Evolutionary conservation across 805 yeast species (phyloP), one percentile per base, ranked within the genome.

Genomic region (Teunomyces stri): DNA sequence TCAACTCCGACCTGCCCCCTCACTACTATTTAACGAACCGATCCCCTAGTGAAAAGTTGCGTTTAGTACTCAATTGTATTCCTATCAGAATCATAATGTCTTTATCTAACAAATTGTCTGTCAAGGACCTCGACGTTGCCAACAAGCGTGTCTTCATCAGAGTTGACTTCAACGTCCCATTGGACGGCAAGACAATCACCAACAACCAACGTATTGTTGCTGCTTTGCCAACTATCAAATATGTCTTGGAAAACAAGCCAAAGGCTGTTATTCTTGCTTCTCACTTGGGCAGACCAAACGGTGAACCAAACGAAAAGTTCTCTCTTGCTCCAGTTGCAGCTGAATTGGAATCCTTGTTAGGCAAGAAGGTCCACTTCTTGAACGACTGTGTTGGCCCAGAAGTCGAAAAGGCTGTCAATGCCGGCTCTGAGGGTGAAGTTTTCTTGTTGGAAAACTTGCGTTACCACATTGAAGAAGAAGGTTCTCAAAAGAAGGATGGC

Each of bases 181-280:
- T 94, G 62, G 98, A 94, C 68, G 98, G 97, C 61, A 82, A 81
- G 65, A 91, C 85, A 69, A 94, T 94, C 80, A 95, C 99, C 78
- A 94, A 95, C 84, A 95, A 94, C 81, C 98, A 94, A 79, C 87
- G 99, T 79, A 94, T 94, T 67, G 98, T 91, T 64, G 99, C 99
- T 70, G 99, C 99, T 59, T 77, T 95, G 64, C 99, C 99, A 72
- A 92, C 99, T 60, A 94, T 94, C 78, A 74, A 95, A 75, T 94
- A 92, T 72, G 97, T 92, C 46, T 77, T 87, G 69, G 92, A 88
- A 68, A 85, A 92, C 59, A 81, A 87, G 65, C 96, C 99, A 68
- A 89, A 86, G 80, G 89, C 83, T 58, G 85, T 94, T 58, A 78
- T 94, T 59, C 82, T 94, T 61, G 98, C 97, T 57, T 91, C 98